Conservation (phyloP, 306 rosid genomes). For the Cucumis hystrix region DNA sequence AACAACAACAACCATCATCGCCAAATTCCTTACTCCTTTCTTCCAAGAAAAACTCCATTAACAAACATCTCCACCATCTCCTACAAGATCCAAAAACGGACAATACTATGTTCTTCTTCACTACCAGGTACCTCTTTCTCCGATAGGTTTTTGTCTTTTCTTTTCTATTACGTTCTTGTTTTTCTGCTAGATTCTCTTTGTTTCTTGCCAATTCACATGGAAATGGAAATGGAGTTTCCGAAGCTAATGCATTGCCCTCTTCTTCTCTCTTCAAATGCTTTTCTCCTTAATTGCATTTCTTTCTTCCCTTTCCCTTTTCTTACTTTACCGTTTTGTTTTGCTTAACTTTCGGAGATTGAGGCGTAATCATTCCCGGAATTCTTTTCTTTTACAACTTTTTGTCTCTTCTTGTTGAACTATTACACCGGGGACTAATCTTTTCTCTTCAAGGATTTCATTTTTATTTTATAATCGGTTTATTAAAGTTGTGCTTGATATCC, state of each 20-base stretch:
- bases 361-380: background rate
- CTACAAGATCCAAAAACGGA: conserved; percentile 29
- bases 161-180: background rate
- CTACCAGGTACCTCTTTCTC: conserved; percentile 22
- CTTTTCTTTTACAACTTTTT: no score
- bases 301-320: background rate
- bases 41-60: background rate
- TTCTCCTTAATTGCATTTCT: background rate
- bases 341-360: background rate
- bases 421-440: background rate
- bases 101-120: conserved; percentile 13
- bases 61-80: background rate
- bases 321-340: background rate
- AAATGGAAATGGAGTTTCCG: background rate
- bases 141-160: background rate
- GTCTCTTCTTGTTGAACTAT: background rate
- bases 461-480: background rate
- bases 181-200: conserved; percentile 4
- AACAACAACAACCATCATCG: background rate
- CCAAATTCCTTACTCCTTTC: conserved; percentile 10
- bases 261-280: background rate
- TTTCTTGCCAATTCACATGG: background rate
- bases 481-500: background rate
- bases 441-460: background rate
- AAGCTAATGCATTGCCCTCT: background rate